Base-by-base conservation (phyloP, 352 stramenopile genomes). In the Phytophthora lateralis region DNA sequence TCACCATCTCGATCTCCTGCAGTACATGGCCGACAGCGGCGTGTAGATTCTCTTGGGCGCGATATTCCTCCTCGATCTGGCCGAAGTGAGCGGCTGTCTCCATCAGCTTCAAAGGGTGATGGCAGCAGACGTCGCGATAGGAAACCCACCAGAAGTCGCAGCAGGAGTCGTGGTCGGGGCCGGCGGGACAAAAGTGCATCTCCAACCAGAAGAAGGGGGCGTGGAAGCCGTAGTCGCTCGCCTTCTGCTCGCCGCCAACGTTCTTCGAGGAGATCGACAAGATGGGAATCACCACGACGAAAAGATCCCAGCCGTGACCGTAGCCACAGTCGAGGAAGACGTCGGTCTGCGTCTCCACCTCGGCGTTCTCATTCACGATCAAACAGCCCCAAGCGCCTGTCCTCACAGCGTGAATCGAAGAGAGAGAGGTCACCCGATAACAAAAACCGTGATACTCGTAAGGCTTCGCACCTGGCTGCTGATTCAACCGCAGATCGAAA, bases 1-100 rank as follows among this genome's bases (percentile, higher is more conserved):
- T 60, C 24, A 5, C 24, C 42, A 41, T 46, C 53, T 52, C 41
- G 15, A 32, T 69, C 67, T 15, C 32, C 44, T 58, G 17, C 12
- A 57, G 48, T 15, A 32, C 32, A 17, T 44, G 58, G 70, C 51
- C 49, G 58, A 27, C 44, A 73, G 15, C 55, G 51, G 8, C 63
- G 63, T 2, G 64, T 73, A 7, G 68, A 76, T 42, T 76, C 68
- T 24, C 63, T 76, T 45, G 68, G 68, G 11, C 48, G 68, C 27
- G 68, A 76, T 32, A 60, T 76, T 6, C 54, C 55, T 20, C 32
- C 46, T 39, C 45, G 34, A 38, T 54, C 44, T 17, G 61, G 38
- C 39, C 38, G 18, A 32, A 68, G 30, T 49, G 14, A 65, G 37
- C 47, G 39, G 26, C 49, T 39, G 5, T 56, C 49, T 49, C 14